Conservation (phyloP, 441 rosid species). For the Daphne laureola region DNA sequence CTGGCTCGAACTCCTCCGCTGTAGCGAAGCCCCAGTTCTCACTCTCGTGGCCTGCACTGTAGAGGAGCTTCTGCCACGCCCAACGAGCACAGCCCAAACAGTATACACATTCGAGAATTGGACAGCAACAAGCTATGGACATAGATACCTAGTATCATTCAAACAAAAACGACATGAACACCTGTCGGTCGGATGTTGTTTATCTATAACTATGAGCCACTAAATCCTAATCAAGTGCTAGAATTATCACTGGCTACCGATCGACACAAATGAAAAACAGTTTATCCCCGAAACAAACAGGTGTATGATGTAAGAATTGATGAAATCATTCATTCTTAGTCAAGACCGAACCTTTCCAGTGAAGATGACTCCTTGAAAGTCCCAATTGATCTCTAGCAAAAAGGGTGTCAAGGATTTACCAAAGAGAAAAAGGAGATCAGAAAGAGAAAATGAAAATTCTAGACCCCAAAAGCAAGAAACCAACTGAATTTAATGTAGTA, state of each 20-base stretch:
- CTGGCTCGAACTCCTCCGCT: constrained; percentile 59
- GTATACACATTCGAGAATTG: constrained; percentile 75
- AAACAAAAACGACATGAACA: constrained; percentile 15
- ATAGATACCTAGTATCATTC: constrained; percentile 42
- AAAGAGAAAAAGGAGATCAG: background rate
- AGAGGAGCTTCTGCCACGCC: constrained; percentile 71
- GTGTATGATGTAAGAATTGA: background rate
- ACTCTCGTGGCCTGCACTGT: constrained; percentile 81
- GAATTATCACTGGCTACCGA: background rate
- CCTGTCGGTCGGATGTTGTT: background rate
- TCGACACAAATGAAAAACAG: background rate
- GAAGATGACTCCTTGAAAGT: too few relatives aligned
- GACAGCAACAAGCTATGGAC: constrained; percentile 77
- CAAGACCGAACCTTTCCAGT: too few relatives aligned
- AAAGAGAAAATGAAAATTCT: constrained; percentile 1
- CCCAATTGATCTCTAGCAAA: background rate
- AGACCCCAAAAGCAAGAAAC: background rate
- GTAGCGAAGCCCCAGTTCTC: constrained; percentile 80
- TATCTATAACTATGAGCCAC: constrained; percentile 18
- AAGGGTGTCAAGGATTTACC: background rate
- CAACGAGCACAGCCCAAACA: constrained; percentile 77
- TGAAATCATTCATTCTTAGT: too few relatives aligned
- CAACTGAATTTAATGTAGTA: background rate
- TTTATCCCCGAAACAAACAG: background rate
- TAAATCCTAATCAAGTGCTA: constrained; percentile 16